Evolutionary conservation across 352 stramenopile genomes (phyloP), one percentile per base, ranked within the genome.

Genomic region (Aphanomyces euteiches): DNA sequence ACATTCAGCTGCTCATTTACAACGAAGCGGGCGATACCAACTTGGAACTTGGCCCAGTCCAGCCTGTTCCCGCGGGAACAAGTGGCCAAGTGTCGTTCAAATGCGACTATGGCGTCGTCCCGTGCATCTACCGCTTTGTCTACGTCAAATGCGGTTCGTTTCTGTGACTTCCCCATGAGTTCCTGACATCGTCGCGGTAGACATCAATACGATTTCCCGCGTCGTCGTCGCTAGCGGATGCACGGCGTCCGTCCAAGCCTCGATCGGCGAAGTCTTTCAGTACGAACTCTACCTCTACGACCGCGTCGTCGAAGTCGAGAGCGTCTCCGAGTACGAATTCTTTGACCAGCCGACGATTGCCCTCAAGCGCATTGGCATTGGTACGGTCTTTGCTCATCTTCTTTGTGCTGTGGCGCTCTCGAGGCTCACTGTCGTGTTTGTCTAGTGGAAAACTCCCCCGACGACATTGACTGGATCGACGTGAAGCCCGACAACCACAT

Each of bases 231-330:
- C 87, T 6, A 95, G 87, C 63, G 87, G 87, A 38, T 95, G 87
- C 74, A 95, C 92, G 61, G 87, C 87, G 5, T 79, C 92, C 7
- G 84, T 95, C 5, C 85, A 95, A 66, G 80, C 84, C 15, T 93
- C 84, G 3, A 85, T 95, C 28, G 85, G 85, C 6, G 87, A 95
- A 74, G 92, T 95, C 38, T 93, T 95, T 74, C 87, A 95, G 78
- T 95, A 93, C 68, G 87, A 95, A 63, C 69, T 95, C 68, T 95
- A 87, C 68, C 72, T 95, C 63, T 95, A 95, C 64, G 84, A 95
- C 47, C 87, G 87, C 6, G 85, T 95, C 4, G 85, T 95, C n/a
- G 87, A 95, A 63, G 87, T 95, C 41, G 87, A 95, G 69, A 93
- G 84, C 65, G 89, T 93, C 19, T 79, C 85, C 0, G 85, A 95